Base-by-base conservation (phyloP, 2,329 filamentous ascomycete species). In the Hysterium pulicare region DNA sequence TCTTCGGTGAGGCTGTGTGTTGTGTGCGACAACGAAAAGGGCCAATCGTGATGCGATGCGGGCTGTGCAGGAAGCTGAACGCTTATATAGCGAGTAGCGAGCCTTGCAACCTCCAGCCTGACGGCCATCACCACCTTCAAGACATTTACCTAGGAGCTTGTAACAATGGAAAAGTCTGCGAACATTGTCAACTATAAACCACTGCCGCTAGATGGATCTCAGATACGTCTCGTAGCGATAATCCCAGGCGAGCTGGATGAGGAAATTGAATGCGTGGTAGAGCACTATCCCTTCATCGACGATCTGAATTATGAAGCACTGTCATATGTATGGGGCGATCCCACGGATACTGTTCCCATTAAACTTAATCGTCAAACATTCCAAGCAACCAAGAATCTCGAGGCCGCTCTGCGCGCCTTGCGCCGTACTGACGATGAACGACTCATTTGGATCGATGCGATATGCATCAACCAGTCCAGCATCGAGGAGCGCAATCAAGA, bases 391-490 rank as follows among this genome's bases (percentile, higher is more conserved):
- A 24, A 22, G 4, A 44, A 44, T 33, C 33, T 46, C 10, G 40
- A 36, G 4, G 28, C 36, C 2, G 44, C 37, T n/a, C 26, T 28
- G 26, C 26, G 26, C 26, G 26, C 40, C 3, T 21, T 41, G 19
- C n/a, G 33, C 20, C 15, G 33, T 17, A 2, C 21, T 17, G 11
- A 22, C 19, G 6, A 31, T 16, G 5, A 24, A 24, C 13, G 7
- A 9, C n/a, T n/a, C 30, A 30, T 49, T 16, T 49, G 47, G 47
- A 38, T 47, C 26, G 47, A 49, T 31, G 45, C 47, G n/a, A 15
- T 49, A 8, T 42, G 23, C 9, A 32, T 42, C 8, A 26, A 42
- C 17, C 33, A 42, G 4, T 10, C 10, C 10, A 38, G 36, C 33
- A 8, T 38, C 5, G 7, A 11, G n/a, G 33, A 38, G 6, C 32